Evolutionary conservation across 345 rosid genomes (phyloP).

Genomic region (Lenwebbia sp.): DNA sequence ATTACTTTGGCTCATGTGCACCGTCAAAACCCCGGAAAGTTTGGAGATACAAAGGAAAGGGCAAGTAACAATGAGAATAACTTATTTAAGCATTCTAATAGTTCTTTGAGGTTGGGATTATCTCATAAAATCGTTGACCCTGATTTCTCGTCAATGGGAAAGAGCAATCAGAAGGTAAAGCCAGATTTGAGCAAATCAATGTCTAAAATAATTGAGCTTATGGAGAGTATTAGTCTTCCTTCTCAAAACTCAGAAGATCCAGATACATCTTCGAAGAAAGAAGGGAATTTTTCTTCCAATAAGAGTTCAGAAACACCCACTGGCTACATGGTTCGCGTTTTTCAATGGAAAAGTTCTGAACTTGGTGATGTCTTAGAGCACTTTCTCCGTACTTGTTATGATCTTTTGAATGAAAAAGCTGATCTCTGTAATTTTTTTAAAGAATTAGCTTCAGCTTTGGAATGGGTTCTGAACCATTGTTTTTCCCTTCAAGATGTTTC

Average conservation of each 20-base stretch:
- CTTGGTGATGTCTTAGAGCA: constrained; percentile 34
- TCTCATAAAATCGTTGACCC: neutral
- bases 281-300: constrained; percentile 19
- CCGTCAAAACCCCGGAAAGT: constrained; percentile 3
- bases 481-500: constrained; percentile 93
- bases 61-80: neutral
- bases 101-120: neutral
- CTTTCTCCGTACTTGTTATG: constrained; percentile 60
- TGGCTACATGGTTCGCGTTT: constrained; percentile 60
- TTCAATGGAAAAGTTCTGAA: constrained; percentile 91
- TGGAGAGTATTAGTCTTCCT: constrained; percentile 48
- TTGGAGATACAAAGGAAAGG: constrained; percentile 10
- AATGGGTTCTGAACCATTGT: constrained; percentile 83
- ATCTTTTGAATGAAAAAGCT: constrained; percentile 44
- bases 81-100: neutral
- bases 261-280: constrained; percentile 22
- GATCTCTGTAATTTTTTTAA: constrained; percentile 44
- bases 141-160: constrained; percentile 3
- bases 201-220: constrained; percentile 48
- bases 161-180: constrained; percentile 8
- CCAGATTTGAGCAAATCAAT: constrained; percentile 46
- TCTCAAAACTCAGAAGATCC: constrained; percentile 6
- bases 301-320: constrained; percentile 40
- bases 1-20: constrained; percentile 27
- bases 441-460: constrained; percentile 53